Base-by-base conservation (phyloP, 129 eudicot species). In the Solidago caesia region DNA sequence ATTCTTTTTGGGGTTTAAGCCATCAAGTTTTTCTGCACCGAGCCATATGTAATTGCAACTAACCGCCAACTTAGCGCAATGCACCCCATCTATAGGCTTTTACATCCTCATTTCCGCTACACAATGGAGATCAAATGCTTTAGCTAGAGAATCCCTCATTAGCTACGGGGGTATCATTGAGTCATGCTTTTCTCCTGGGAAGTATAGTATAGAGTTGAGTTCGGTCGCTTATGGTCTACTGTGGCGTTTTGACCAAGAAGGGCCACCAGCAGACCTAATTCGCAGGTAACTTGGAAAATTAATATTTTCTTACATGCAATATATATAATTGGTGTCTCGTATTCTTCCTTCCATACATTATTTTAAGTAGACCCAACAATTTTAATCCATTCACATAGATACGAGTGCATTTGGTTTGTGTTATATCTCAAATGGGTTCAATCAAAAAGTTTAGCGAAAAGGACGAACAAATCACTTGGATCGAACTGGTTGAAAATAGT, bases 51-150 rank as follows among this genome's bases (percentile, higher is more conserved):
- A 66, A 91, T 91, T 21, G 97, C 92, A 6, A 57, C 85, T 6
- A 84, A 86, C 45, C 82, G 97, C 16, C 97, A 91, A 21, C 89
- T 91, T 21, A 88, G 96, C 70, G 80, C 83, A 47, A 80, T 88
- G 90, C 97, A 91, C 58, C 95, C 95, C 2, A 86, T 91, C n/a
- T 72, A 79, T 65, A 79, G 86, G 56, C 80, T 91, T 13, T 43
- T 91, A 13, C 82, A 74, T 29, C 97, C 97, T 58, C 91, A 91
- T 80, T 77, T 86, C 9, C 88, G 96, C 8, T 91, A 84, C 87
- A 91, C 95, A 1, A 88, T 91, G 97, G 86, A 86, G 82, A 91
- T 91, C 27, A 91, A 91, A 91, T 58, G 88, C 90, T 27, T 67
- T 89, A 68, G 92, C 92, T 53, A 82, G 97, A 47, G 68, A 74